A percentile compares a stretch with the other conserved stretches of the same genome.
These are phyloP conservation scores for Ceratocystis smalleyi DNA, from an alignment of 2,329 filamentous ascomycete genomes.

Conservation along the genomic window DNA sequence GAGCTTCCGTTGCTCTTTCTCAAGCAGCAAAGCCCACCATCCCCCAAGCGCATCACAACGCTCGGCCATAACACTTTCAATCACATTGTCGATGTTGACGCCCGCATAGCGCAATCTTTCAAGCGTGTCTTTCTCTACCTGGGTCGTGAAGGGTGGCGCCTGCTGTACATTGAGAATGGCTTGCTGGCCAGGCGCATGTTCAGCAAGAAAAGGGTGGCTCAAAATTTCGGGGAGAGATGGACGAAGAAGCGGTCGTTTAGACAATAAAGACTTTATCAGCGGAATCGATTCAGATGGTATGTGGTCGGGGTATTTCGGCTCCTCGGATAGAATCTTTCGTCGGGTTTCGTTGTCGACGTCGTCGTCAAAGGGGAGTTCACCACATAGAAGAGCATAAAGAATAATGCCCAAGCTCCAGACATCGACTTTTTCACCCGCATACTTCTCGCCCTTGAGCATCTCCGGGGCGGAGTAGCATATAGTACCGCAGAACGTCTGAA, in stretches of 20 bases:
- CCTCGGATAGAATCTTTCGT: slow-evolving; percentile 65
- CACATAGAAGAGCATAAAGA: slow-evolving; percentile 64
- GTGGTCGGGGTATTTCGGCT: slow-evolving; percentile 70
- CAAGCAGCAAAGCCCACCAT: slow-evolving; percentile 89
- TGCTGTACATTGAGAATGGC: slow-evolving; percentile 72
- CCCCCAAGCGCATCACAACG: slow-evolving; percentile 80
- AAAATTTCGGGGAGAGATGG: slow-evolving; percentile 75
- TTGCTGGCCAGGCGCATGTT: slow-evolving; percentile 76
- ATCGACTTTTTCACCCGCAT: slow-evolving; percentile 93
- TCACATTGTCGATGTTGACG: slow-evolving; percentile 84
- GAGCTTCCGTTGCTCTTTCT: slow-evolving; percentile 87
- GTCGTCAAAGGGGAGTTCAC: slow-evolving; percentile 87
- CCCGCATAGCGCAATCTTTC: slow-evolving; percentile 87
- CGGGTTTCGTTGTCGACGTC: slow-evolving; percentile 85
- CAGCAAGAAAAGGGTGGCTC: slow-evolving; percentile 70
- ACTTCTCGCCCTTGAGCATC: slow-evolving; percentile 97
- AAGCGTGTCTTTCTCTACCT: slow-evolving; percentile 77
- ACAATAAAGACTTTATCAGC: slow-evolving; percentile 65
- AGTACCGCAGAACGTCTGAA: slow-evolving; percentile 95
- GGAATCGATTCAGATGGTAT: slow-evolving; percentile 63
- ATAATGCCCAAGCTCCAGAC: slow-evolving; percentile 87
- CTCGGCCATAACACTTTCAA: slow-evolving; percentile 83
- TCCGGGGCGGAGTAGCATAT: slow-evolving; percentile 96
- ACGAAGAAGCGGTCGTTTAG: slow-evolving; percentile 72
- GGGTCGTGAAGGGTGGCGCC: slow-evolving; percentile 67